Evolutionary conservation across 208 protist species (phyloP), one percentile per base, ranked within the genome.

Genomic region (Herpetomonas muscarum): DNA sequence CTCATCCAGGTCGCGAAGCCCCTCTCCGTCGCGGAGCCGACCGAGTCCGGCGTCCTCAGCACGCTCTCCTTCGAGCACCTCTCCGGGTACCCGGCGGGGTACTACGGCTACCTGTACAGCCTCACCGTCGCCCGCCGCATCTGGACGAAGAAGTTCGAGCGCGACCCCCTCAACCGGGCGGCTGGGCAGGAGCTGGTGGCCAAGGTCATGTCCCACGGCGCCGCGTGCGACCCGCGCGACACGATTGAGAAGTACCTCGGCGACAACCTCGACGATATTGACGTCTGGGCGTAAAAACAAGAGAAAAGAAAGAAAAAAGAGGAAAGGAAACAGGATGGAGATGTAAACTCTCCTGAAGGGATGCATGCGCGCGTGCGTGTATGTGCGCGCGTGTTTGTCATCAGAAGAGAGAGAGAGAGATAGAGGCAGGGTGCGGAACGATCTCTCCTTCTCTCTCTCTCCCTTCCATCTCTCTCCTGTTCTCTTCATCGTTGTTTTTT

Each of bases 61-160:
- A 84, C 85, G 2, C 74, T 93, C 24, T 95, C 88, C 25, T 85
- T 96, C 59, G 81, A 96, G 66, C 93, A 97, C 61, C 69, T 96
- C 22, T 90, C 76, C 12, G 85, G 81, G 24, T 97, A 97, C 67
- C 90, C 90, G 12, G 93, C 82, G 0, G 85, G 79, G 21, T 97
- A 97, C 74, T 97, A 97, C 61, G 84, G 85, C 32, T 97, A 97
- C 45, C 76, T 95, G 15, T 97, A 96, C 76, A 93, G 83, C 60
- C 78, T 88, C n/a, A 82, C 75, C 28, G 76, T 95, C 7, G 88
- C 88, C 21, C 81, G 80, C 0, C 83, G 87, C 25, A 94, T 97
- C 54, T 97, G 93, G 90, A 51, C 76, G 6, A 88, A 87, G 54
- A 95, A 94, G 61, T 97, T 96, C 32, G 79, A 77, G 56, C 66